A percentile compares a stretch with the other conserved stretches of the same genome.
Conservation (phyloP, 1,284 basidiomycete genomes). For the Acaromyces ingoldii region DNA sequence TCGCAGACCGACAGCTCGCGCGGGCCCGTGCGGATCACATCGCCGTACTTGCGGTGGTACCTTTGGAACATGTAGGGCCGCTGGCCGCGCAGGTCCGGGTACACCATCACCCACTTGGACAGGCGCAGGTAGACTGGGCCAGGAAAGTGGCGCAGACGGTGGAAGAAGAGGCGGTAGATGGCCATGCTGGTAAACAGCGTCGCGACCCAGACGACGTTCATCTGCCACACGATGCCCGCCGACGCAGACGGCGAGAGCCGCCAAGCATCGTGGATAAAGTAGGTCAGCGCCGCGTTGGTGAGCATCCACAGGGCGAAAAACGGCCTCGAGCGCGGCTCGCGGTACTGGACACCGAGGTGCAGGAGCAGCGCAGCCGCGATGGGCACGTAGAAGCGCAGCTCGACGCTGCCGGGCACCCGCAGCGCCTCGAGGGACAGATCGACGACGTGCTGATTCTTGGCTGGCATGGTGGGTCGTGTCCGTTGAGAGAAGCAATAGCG, state of each 20-base stretch:
- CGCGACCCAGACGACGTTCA: not conserved
- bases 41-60: slow-evolving; percentile 18
- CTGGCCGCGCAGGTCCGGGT: slow-evolving; percentile 15
- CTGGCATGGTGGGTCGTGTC: too few species aligned
- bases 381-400: not conserved
- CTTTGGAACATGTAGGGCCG: slow-evolving; percentile 11
- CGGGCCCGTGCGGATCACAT: slow-evolving; percentile 23
- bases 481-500: too few species aligned
- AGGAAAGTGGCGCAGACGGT: slow-evolving; percentile 17
- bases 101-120: slow-evolving; percentile 17
- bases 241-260: not conserved
- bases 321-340: not conserved
- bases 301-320: not conserved
- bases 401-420: not conserved
- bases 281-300: not conserved
- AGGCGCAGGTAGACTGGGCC: slow-evolving; percentile 16
- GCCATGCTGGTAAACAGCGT: slow-evolving; percentile 15
- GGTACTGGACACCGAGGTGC: not conserved
- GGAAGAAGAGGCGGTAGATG: slow-evolving; percentile 21
- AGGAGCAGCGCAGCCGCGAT: not conserved
- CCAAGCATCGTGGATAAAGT: not conserved
- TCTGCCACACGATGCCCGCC: not conserved
- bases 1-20: slow-evolving; percentile 24
- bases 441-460: too few species aligned
- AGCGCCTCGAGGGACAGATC: not conserved